These are phyloP conservation scores for Aaosphaeria pasadenensis DNA, from an alignment of 2,329 filamentous ascomycete species.

Conservation along the genomic window DNA sequence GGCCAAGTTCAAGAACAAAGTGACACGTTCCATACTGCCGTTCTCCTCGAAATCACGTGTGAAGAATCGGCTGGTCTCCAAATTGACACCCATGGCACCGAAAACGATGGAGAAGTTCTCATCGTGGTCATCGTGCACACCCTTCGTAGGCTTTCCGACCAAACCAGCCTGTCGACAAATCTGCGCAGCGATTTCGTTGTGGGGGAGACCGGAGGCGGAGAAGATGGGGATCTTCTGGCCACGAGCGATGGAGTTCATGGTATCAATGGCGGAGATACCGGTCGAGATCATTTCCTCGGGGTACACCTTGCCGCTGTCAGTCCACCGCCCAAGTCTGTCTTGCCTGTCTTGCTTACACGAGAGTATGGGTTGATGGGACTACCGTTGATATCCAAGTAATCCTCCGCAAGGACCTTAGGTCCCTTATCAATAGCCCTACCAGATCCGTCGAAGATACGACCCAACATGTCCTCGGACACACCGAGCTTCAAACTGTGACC, in stretches of 20 bases:
- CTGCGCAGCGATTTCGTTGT: slow-evolving; percentile 99
- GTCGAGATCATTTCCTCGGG: slow-evolving; percentile 99
- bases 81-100: slow-evolving; percentile 99
- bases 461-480: slow-evolving; percentile 99
- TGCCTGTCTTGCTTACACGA: slow-evolving; percentile 56
- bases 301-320: slow-evolving; percentile 65
- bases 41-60: slow-evolving; percentile 99
- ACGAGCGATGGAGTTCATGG: slow-evolving; percentile 89
- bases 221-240: slow-evolving; percentile 99
- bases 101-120: slow-evolving; percentile 99
- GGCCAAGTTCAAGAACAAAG: slow-evolving; percentile 97
- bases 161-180: slow-evolving; percentile 96
- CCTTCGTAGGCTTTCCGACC: slow-evolving; percentile 91
- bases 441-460: slow-evolving; percentile 97
- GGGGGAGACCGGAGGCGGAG: slow-evolving; percentile 94
- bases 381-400: slow-evolving; percentile 98
- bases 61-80: slow-evolving; percentile 98
- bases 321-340: neutral
- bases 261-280: slow-evolving; percentile 98
- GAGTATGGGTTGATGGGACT: slow-evolving; percentile 98
- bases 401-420: slow-evolving; percentile 94
- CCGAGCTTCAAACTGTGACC: slow-evolving; percentile 97
- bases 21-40: slow-evolving; percentile 94
- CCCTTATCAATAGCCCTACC: slow-evolving; percentile 98
- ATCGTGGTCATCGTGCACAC: slow-evolving; percentile 91